These are phyloP conservation scores for Daedaleopsis sinensis DNA, from an alignment of 768 basidiomycete genomes.

Conservation along the genomic window DNA sequence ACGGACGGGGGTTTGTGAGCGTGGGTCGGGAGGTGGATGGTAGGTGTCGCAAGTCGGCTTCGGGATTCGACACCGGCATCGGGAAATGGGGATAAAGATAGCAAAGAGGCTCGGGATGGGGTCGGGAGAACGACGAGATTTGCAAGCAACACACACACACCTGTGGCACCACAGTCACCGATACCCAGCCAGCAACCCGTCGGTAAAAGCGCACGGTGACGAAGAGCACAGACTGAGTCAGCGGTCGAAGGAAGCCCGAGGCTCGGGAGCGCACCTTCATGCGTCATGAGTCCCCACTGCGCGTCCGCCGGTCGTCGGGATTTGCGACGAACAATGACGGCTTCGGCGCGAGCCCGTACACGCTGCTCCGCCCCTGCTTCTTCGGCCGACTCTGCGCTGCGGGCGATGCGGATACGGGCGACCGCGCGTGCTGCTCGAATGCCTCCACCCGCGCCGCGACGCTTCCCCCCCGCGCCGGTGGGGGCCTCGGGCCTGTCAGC, in stretches of 20 bases:
- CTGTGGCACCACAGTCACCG: too few relatives aligned
- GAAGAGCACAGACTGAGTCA: background rate
- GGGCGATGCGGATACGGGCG: slow-evolving; percentile 26
- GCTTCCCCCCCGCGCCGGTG: slow-evolving; percentile 28
- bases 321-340: slow-evolving; percentile 74
- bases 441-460: slow-evolving; percentile 58
- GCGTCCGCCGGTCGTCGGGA: slow-evolving; percentile 46
- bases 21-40: background rate
- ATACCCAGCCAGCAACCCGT: too few relatives aligned
- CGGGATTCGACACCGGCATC: too few relatives aligned
- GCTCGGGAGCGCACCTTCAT: background rate
- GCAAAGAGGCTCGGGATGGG: too few relatives aligned
- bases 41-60: background rate
- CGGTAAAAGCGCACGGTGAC: background rate
- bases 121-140: too few relatives aligned
- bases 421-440: slow-evolving; percentile 53
- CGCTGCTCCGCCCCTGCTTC: slow-evolving; percentile 43
- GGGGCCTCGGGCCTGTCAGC: background rate
- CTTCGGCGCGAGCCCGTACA: slow-evolving; percentile 67
- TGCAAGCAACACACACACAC: too few relatives aligned
- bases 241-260: background rate
- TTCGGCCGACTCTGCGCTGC: slow-evolving; percentile 41
- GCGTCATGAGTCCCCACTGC: slow-evolving; percentile 25
- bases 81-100: too few relatives aligned
- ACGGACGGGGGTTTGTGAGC: background rate